phyloP scores from a whole-genome alignment of 2,329 filamentous ascomycete genomes.

The Sporothrix brunneoviolacea region DNA sequence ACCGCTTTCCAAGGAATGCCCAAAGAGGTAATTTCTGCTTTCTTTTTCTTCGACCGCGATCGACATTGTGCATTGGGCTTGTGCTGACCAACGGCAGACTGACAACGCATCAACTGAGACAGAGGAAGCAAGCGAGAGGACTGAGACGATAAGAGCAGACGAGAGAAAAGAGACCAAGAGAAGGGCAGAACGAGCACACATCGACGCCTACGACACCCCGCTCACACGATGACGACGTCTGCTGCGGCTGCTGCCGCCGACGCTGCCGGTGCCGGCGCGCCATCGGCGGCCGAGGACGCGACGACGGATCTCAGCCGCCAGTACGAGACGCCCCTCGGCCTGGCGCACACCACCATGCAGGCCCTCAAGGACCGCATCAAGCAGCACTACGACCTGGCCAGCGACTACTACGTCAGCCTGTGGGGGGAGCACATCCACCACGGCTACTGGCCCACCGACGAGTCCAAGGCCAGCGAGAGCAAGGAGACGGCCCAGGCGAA shows the following conservation, averaged over 20 bases:
- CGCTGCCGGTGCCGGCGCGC: background rate
- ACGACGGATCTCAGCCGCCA: conserved; percentile 35
- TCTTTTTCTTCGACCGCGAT: too few relatives aligned
- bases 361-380: conserved; percentile 52
- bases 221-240: too few relatives aligned
- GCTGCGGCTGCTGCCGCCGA: background rate
- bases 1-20: too few relatives aligned
- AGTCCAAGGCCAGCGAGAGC: conserved; percentile 39
- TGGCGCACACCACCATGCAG: conserved; percentile 40
- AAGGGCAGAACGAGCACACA: too few relatives aligned
- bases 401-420: conserved; percentile 55
- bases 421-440: conserved; percentile 61
- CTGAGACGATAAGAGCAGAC: too few relatives aligned
- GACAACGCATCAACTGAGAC: too few relatives aligned
- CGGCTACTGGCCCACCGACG: conserved; percentile 48
- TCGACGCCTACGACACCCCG: too few relatives aligned
- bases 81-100: too few relatives aligned
- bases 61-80: too few relatives aligned
- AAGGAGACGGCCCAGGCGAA: conserved; percentile 54
- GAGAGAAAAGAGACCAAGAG: too few relatives aligned
- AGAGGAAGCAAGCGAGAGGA: too few relatives aligned
- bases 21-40: too few relatives aligned
- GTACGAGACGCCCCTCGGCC: conserved; percentile 39
- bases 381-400: conserved; percentile 54
- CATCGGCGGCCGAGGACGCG: conserved; percentile 19